A percentile compares a stretch with the other conserved stretches of the same genome.
Conservation (phyloP, 805 yeast genomes). For the Priceomyces fermenticarens region DNA sequence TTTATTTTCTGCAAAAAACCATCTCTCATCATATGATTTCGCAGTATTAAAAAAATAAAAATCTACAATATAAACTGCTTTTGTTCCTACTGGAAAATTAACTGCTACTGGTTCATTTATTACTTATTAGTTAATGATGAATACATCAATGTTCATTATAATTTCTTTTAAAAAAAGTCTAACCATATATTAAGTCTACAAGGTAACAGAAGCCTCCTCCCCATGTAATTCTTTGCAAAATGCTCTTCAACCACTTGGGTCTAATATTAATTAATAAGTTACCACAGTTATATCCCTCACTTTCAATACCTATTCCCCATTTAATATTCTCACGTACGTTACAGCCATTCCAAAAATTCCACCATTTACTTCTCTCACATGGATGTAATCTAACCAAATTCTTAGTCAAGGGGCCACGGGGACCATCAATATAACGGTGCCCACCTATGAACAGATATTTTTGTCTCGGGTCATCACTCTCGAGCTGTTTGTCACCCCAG, state of each 20-base stretch:
- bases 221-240: constrained; percentile 53
- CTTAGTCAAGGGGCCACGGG: constrained; percentile 83
- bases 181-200: constrained; percentile 50
- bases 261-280: constrained; percentile 50
- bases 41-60: not conserved
- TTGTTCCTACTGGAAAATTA: not conserved
- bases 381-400: constrained; percentile 66
- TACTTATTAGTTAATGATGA: not conserved
- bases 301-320: constrained; percentile 85
- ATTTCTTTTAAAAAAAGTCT: constrained; percentile 3
- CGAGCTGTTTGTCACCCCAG: constrained; percentile 86
- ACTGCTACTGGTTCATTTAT: too few species aligned
- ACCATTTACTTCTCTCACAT: constrained; percentile 88
- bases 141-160: not conserved
- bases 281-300: constrained; percentile 84
- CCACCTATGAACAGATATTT: constrained; percentile 80
- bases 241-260: constrained; percentile 48
- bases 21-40: not conserved
- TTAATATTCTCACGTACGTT: constrained; percentile 69
- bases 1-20: not conserved
- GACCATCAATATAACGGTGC: constrained; percentile 90
- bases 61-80: not conserved
- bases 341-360: constrained; percentile 85
- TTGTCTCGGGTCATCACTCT: constrained; percentile 72
- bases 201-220: constrained; percentile 60